Base-by-base conservation (phyloP, 1,139 yeast genomes). In the Hanseniaspora uvarum region DNA sequence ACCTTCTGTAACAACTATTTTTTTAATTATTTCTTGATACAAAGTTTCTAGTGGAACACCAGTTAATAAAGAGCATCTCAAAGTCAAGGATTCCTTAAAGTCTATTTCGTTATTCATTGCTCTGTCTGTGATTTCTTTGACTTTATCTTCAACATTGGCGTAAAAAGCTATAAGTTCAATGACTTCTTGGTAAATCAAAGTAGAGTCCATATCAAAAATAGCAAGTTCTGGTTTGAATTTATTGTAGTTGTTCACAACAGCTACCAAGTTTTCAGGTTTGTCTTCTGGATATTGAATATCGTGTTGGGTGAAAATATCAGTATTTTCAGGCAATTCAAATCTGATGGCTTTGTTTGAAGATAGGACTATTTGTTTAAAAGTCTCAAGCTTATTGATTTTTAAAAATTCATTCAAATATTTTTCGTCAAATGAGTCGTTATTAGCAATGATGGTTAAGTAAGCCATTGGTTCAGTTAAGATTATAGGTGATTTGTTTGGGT, bases 21-120 rank as follows among this genome's bases (percentile, higher is more conserved):
- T 79, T 39, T 71, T 66, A 12, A 34, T 43, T 62, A 94, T 74
- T 55, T 83, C 86, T 36, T 81, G 88, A 83, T 95, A 92, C 46
- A 92, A 78, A 16, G 74, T 69, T 3, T 79, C 74, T 21, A 86
- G 74, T 55, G 84, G 80, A 38, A 92, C 83, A 3, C 98, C 98
- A 63, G 80, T 80, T 58, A 94, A 74, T 28, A 94, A 72, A 18
- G 72, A 70, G 11, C 88, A 97, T 56, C 98, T 77, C 64, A 79
- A 81, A 5, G 73, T 73, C 53, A 94, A 72, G 1, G 96, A 86
- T 62, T 85, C 86, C 59, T 79, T 81, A 71, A 94, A 94, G 66
- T 94, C 97, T 24, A 94, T 72, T 64, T 92, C 96, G 28, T 97
- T 97, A 62, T 89, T 88, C 99, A 94, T 94, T 37, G 98, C 98